Evolutionary conservation across 768 basidiomycete genomes (phyloP), one percentile per base, ranked within the genome.

Genomic region (Collybia nuda): DNA sequence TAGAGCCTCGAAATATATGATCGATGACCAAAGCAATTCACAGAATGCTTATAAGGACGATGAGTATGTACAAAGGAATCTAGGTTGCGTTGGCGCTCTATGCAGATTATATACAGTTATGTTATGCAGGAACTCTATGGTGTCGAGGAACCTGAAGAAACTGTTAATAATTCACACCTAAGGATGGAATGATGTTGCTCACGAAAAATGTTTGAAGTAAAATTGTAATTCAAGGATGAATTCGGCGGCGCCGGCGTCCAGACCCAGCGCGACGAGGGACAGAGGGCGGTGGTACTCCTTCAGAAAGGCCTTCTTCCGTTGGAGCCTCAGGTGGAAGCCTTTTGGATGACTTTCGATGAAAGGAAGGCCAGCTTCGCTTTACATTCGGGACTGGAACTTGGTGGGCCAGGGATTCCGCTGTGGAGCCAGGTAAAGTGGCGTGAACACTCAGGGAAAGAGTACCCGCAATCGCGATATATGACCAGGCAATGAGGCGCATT

Each of bases 231-330:
- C 44, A 60, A 21, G 59, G 56, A 43, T 58, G 59, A 9, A 53
- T 48, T 44, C 60, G 39, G 45, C 60, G 53, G 26, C 60, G 42
- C 15, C 56, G 59, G 22, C 44, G 56, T n/a, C 32, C 47, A 38
- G 57, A 53, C 14, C 45, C 48, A 21, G 44, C 52, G 23, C 57
- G 54, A 19, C 60, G 57, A 32, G 57, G 51, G 19, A 51, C 45
- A 1, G 51, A 50, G 2, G 53, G 48, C 2, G 55, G 53, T 14
- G 51, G 50, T 6, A 53, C 54, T 21, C 57, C 55, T 11, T 43
- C 48, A 8, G 48, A 24, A n/a, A 37, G 40, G 8, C 47, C 28
- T 18, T 57, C 48, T 14, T 50, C 50, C 17, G 23, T 22, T 21
- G 42, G 46, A 3, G n/a, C 37, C 11, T 24, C 40, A 24, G 51